Conservation (phyloP, 805 yeast genomes). For the Candida incommunis region DNA sequence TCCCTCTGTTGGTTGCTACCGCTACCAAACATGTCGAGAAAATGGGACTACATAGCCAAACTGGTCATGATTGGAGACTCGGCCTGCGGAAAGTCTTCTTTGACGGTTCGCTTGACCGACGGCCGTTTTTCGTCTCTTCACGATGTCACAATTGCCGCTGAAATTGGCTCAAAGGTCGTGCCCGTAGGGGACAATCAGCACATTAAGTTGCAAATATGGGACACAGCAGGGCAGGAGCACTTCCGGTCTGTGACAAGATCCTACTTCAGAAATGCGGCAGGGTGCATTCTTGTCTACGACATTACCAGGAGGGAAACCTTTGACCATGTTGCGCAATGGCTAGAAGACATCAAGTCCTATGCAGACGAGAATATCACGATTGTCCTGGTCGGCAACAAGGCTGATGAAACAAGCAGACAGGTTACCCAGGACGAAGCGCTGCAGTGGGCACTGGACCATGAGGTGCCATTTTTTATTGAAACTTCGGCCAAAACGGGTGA, state of each 20-base stretch:
- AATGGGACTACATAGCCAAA: conserved; percentile 21
- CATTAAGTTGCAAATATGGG: conserved; percentile 25
- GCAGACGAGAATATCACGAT: conserved; percentile 52
- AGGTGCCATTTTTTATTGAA: conserved; percentile 28
- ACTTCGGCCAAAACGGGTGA: conserved; percentile 56
- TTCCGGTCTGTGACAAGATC: conserved; percentile 23
- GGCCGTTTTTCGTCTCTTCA: conserved; percentile 21
- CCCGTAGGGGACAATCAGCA: conserved; percentile 16
- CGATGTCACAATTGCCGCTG: conserved; percentile 25
- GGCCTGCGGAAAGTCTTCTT: conserved; percentile 25
- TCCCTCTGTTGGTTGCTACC: too few species aligned
- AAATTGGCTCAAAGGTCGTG: conserved; percentile 22
- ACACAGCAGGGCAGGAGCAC: conserved; percentile 24
- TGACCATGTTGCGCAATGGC: conserved; percentile 42
- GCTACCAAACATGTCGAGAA: background rate
- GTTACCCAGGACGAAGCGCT: conserved; percentile 20
- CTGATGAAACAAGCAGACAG: conserved; percentile 29
- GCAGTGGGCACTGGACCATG: conserved; percentile 35
- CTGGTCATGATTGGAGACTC: conserved; percentile 24
- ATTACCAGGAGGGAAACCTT: conserved; percentile 22
- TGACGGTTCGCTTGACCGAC: conserved; percentile 22
- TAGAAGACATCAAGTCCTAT: conserved; percentile 56
- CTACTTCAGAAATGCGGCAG: conserved; percentile 24
- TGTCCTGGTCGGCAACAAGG: conserved; percentile 68
- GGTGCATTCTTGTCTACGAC: conserved; percentile 23